Evolutionary conservation across 1,284 basidiomycete species (phyloP).

Genomic region (Sparassis latifolia): DNA sequence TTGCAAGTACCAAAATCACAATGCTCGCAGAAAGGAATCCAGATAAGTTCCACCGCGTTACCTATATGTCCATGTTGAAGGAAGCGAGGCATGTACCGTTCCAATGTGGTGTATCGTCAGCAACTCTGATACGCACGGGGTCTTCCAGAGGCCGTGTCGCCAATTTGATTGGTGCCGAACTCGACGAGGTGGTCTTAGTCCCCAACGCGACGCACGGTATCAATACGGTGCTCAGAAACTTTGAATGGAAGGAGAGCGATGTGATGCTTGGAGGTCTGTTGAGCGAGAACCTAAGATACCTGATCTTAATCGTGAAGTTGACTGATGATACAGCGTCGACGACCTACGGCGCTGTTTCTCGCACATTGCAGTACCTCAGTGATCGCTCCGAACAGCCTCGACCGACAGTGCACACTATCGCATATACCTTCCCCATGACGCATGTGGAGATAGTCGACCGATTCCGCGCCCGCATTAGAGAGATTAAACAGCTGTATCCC

Average conservation of each 20-base stretch:
- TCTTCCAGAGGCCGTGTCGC: slow-evolving; percentile 39
- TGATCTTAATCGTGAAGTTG: background rate
- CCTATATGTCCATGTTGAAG: slow-evolving; percentile 33
- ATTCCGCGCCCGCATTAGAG: slow-evolving; percentile 40
- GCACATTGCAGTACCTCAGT: slow-evolving; percentile 51
- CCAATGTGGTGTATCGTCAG: background rate
- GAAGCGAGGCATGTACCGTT: slow-evolving; percentile 32
- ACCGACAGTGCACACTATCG: slow-evolving; percentile 12
- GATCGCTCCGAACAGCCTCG: slow-evolving; percentile 34
- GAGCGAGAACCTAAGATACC: background rate
- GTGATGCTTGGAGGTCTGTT: slow-evolving; percentile 40
- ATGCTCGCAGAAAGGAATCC: slow-evolving; percentile 52
- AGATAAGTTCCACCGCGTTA: slow-evolving; percentile 53
- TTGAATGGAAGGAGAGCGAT: slow-evolving; percentile 48
- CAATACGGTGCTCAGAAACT: slow-evolving; percentile 59
- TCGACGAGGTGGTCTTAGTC: slow-evolving; percentile 63
- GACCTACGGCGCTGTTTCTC: slow-evolving; percentile 58
- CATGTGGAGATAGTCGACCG: slow-evolving; percentile 50
- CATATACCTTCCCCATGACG: slow-evolving; percentile 43
- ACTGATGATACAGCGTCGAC: slow-evolving; percentile 15
- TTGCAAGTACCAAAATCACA: slow-evolving; percentile 39
- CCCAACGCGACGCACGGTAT: slow-evolving; percentile 64
- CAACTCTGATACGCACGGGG: background rate
- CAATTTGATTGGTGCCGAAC: slow-evolving; percentile 48
- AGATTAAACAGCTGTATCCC: slow-evolving; percentile 29